These are phyloP conservation scores for Ottelia alismoides DNA, from an alignment of 106 monocot species.

Conservation along the genomic window DNA sequence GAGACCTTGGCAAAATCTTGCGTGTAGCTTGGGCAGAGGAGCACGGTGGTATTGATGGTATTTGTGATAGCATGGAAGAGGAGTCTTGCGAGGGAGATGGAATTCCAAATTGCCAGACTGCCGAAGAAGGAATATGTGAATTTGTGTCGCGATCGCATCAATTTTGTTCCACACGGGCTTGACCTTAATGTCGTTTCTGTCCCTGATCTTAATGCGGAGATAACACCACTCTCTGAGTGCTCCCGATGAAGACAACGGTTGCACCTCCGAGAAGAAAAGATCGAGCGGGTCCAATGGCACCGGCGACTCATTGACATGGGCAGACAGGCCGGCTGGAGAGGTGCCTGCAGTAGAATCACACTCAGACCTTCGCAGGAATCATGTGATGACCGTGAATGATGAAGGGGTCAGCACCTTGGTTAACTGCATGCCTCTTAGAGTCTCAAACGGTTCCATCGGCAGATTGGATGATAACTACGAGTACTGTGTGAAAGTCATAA, in stretches of 20 bases:
- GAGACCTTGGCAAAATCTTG: slow-evolving; percentile 68
- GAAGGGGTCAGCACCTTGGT: slow-evolving; percentile 63
- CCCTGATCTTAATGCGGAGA: slow-evolving; percentile 79
- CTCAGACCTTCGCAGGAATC: slow-evolving; percentile 22
- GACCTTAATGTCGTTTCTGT: slow-evolving; percentile 63
- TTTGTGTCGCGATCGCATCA: slow-evolving; percentile 14
- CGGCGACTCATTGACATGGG: slow-evolving; percentile 56
- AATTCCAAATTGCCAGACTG: slow-evolving; percentile 11
- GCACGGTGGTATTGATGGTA: slow-evolving; percentile 50
- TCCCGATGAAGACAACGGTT: slow-evolving; percentile 33
- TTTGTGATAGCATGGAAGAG: slow-evolving; percentile 43
- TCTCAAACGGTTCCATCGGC: slow-evolving; percentile 20
- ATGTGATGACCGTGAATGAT: slow-evolving; percentile 11
- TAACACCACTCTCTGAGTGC: slow-evolving; percentile 26
- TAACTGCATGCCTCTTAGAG: slow-evolving; percentile 26
- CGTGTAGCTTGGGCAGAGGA: slow-evolving; percentile 66
- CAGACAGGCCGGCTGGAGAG: slow-evolving; percentile 18
- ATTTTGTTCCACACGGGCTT: slow-evolving; percentile 32
- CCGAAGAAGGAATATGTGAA: slow-evolving; percentile 36
- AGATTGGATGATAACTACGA: slow-evolving; percentile 80
- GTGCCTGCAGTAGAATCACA: slow-evolving; percentile 54
- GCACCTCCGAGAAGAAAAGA: slow-evolving; percentile 37
- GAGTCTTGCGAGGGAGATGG: slow-evolving; percentile 33
- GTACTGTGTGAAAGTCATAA: slow-evolving; percentile 76
- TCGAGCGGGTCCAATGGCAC: slow-evolving; percentile 34